Base-by-base conservation (phyloP, 2,329 filamentous ascomycete species). In the Monilinia vaccinii-corymbosi region DNA sequence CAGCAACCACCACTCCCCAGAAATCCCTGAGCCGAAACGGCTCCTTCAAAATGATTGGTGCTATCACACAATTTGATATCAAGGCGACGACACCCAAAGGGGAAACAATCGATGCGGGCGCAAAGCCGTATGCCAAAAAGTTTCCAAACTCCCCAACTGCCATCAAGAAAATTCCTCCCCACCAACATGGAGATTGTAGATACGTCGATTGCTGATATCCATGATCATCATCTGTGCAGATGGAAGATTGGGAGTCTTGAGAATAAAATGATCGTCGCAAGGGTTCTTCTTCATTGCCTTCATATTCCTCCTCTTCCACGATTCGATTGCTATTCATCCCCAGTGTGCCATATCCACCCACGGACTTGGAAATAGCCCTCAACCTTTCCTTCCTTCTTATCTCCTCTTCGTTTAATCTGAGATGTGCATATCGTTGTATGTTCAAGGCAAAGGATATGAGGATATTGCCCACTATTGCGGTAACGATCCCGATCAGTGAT, bases 111-210 rank as follows among this genome's bases (percentile, higher is more conserved):
- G 94, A 97, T 9, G 94, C 94, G 4, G 94, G 94, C 34, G 94
- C 94, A 72, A 99, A 99, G 28, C 94, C 94, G 71, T 99, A 99
- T 0, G 94, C 94, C 64, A 99, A 77, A 71, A 99, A 99, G 73
- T 99, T 99, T 56, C 94, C 94, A 71, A 89, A 87, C 76, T 99
- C 94, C 60, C 94, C 94, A 28, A 96, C 77, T 0, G 87, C 91
- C 83, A 99, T 99, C 62, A 99, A 79, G 18, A 95, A 81, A 66
- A 97, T 93, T 23, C 94, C 94, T 36, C 86, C 76, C 94, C 94
- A 99, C 94, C 94, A 99, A 71, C 94, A 97, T 1, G 91, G 91
- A 40, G 91, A 96, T 65, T 84, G 85, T 62, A 99, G 81, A 73
- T 99, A 99, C 7, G 86, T 86, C 34, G 85, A 69, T 60, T 78